Percentiles rank a stretch among this genome's conserved stretches.
phyloP scores from a whole-genome alignment of 2,329 filamentous ascomycete species.

The Aureobasidium lini region DNA sequence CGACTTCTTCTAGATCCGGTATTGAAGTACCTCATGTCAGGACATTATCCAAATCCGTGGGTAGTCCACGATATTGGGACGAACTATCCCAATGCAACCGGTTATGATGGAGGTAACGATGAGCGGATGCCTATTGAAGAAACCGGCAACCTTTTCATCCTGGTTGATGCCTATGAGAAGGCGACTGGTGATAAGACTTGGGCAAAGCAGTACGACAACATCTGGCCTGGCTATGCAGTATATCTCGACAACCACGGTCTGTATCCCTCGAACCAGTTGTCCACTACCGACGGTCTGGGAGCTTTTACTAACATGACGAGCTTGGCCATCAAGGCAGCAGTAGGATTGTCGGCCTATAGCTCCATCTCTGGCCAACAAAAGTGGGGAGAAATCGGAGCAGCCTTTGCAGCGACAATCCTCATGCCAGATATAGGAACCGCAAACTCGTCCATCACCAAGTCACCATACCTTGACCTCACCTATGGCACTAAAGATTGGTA shows the following conservation, averaged over 20 bases:
- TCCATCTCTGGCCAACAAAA: constrained; percentile 29
- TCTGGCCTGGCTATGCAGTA: constrained; percentile 29
- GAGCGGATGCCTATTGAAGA: constrained; percentile 32
- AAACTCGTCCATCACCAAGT: not conserved
- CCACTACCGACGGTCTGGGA: constrained; percentile 37
- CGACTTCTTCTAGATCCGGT: constrained; percentile 38
- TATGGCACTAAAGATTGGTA: not conserved
- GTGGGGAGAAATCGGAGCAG: constrained; percentile 31
- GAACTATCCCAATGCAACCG: constrained; percentile 24
- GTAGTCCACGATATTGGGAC: constrained; percentile 23
- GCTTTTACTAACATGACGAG: constrained; percentile 38
- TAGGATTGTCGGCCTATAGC: constrained; percentile 40
- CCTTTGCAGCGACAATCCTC: constrained; percentile 25
- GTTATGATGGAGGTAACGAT: constrained; percentile 24
- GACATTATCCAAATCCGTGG: constrained; percentile 19
- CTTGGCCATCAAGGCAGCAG: constrained; percentile 40
- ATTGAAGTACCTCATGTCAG: constrained; percentile 31
- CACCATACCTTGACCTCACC: not conserved
- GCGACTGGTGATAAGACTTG: constrained; percentile 34
- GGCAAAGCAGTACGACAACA: constrained; percentile 27
- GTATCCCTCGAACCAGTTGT: constrained; percentile 33
- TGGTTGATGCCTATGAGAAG: constrained; percentile 40
- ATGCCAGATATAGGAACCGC: constrained; percentile 3
- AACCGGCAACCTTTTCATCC: constrained; percentile 49
- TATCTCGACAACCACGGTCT: constrained; percentile 35